Percentiles rank a stretch among this genome's conserved stretches.
Evolutionary conservation across 805 yeast species (phyloP).

Genomic region (Metschnikowia borealis): DNA sequence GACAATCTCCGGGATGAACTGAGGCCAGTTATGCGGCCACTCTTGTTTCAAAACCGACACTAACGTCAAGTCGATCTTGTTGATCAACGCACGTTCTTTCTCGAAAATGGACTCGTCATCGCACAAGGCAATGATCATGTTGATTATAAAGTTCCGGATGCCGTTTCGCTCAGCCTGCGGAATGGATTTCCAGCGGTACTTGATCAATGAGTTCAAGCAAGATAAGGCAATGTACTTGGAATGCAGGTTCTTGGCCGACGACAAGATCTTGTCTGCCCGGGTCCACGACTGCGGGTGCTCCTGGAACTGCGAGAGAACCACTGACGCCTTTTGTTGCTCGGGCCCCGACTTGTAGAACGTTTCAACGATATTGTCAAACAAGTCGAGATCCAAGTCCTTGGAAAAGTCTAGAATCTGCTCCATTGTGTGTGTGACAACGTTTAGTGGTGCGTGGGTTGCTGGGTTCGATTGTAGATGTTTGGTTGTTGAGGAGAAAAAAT

Average conservation of each 20-base stretch:
- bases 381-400: slow-evolving; percentile 71
- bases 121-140: slow-evolving; percentile 89
- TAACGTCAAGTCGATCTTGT: slow-evolving; percentile 88
- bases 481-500: slow-evolving; percentile 6
- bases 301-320: slow-evolving; percentile 73
- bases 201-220: slow-evolving; percentile 83
- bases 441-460: not conserved
- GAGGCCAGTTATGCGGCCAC: slow-evolving; percentile 99
- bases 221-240: slow-evolving; percentile 90
- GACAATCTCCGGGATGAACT: slow-evolving; percentile 90
- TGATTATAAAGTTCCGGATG: slow-evolving; percentile 87
- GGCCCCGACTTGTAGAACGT: slow-evolving; percentile 70
- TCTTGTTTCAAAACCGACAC: slow-evolving; percentile 95
- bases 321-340: slow-evolving; percentile 71
- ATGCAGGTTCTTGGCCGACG: slow-evolving; percentile 73
- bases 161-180: slow-evolving; percentile 89
- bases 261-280: slow-evolving; percentile 83
- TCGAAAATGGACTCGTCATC: slow-evolving; percentile 73
- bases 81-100: slow-evolving; percentile 75
- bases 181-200: slow-evolving; percentile 88
- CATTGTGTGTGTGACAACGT: slow-evolving; percentile 42
- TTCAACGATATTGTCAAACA: slow-evolving; percentile 80
- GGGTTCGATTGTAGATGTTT: not conserved
- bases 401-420: slow-evolving; percentile 85
- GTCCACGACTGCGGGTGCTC: slow-evolving; percentile 97